Percentiles rank a stretch among this genome's conserved stretches.
Evolutionary conservation across 768 basidiomycete genomes (phyloP).

Genomic region (Tricholoma flavovirens): DNA sequence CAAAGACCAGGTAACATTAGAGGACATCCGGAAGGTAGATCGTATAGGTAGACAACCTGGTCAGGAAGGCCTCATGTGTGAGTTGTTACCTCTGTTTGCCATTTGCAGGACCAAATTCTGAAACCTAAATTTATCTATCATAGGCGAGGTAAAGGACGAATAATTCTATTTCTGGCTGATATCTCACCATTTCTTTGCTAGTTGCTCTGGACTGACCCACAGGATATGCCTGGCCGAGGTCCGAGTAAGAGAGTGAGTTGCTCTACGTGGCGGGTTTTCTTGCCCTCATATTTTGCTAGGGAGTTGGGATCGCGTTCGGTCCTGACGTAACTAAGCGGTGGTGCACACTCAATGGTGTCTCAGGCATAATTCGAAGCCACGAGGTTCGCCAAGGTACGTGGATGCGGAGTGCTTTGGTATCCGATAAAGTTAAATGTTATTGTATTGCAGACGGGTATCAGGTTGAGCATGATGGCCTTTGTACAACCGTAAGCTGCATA

Average conservation of each 20-base stretch:
- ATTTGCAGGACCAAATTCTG: constrained; percentile 6
- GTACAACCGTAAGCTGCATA: constrained; percentile 66
- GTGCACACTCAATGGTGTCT: constrained; percentile 82
- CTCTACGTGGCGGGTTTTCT: constrained; percentile 4
- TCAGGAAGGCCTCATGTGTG: constrained; percentile 93
- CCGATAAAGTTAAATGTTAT: neutral
- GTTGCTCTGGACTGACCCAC: constrained; percentile 96
- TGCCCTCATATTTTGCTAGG: constrained; percentile 39
- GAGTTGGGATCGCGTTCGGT: constrained; percentile 94
- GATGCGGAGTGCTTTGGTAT: constrained; percentile 1
- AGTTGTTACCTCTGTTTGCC: constrained; percentile 25
- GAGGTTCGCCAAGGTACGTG: constrained; percentile 86
- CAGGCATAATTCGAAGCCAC: constrained; percentile 90
- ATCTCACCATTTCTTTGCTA: constrained; percentile 21
- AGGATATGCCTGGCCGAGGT: constrained; percentile 80
- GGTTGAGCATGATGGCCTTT: constrained; percentile 90
- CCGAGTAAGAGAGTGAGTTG: constrained; percentile 86
- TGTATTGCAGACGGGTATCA: constrained; percentile 74
- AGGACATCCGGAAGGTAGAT: constrained; percentile 85
- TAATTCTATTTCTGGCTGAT: neutral
- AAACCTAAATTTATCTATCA: constrained; percentile 6
- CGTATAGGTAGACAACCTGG: constrained; percentile 90
- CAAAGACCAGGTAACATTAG: constrained; percentile 89
- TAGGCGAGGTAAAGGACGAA: constrained; percentile 56
- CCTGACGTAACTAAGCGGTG: constrained; percentile 88